Evolutionary conservation across 108 stramenopile genomes (phyloP), one percentile per base, ranked within the genome.

Genomic region (Pelagomonas calceolata): DNA sequence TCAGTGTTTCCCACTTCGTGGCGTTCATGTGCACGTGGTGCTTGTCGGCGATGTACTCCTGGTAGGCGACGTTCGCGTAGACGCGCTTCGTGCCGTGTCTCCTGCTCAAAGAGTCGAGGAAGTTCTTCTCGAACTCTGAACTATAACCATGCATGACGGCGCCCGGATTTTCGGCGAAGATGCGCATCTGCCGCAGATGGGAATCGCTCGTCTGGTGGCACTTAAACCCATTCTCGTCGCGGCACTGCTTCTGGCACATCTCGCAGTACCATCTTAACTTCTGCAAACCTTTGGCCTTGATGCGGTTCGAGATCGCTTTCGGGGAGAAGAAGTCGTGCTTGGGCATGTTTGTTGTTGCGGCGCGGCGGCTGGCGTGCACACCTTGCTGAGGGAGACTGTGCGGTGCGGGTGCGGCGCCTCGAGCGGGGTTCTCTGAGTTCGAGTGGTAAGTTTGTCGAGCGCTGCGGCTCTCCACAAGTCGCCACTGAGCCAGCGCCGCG

Each of bases 21-120:
- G 95, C 84, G 79, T 99, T 99, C 98, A 99, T 99, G 83, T 99
- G 98, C 44, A 96, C 84, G 80, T 99, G 98, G 70, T 92, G 80
- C 80, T 80, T 79, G 80, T 99, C 94, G 43, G 84, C 83, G 81
- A 99, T 99, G 68, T 95, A 83, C 83, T 99, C 95, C 79, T 98
- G 95, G 80, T 99, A 99, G 17, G 98, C 95, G 71, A 91, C 84
- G 75, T 97, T 97, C 69, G 98, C 95, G 64, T 91, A 86, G 66
- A 96, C 90, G 36, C 90, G 74, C 81, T 93, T 92, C 45, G 93
- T 94, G 16, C 93, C 90, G 66, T 96, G 95, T 17, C 92, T 76
- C 67, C 92, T 85, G 16, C 85, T 84, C 34, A 99, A 79, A 4
- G 89, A 90, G 32, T 94, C 89, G 45, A 98, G 21, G 76, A 86